Evolutionary conservation across 1,139 yeast genomes (phyloP), one percentile per base, ranked within the genome.

Genomic region (Saccharomyces hybrid): DNA sequence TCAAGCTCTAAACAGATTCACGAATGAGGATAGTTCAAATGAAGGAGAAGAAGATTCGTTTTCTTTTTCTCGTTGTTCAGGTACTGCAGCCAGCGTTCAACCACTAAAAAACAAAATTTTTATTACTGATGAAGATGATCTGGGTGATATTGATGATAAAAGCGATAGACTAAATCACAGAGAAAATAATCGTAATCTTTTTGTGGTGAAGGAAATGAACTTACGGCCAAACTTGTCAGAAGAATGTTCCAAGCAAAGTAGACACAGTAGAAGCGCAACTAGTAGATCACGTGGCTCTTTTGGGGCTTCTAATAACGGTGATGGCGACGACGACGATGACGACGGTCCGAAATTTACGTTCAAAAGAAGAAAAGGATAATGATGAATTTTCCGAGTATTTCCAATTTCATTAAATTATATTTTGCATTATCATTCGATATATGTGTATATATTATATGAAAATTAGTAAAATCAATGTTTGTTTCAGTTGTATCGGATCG

Each of bases 291-390:
- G 13, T 16, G 41, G 25, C 13, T n/a, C n/a, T n/a, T 34, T 14
- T 4, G 44, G 32, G 13, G 47, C 25, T 31, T 48, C 20, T 26
- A 41, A 48, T 27, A 48, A 53, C 51, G 61, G 56, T 44, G 64
- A 60, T 20, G 67, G 65, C 25, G 70, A 65, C 32, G 71, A 60
- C 20, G 61, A 58, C 20, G 64, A 59, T 16, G 66, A 64, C 44
- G 76, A 73, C 51, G 67, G 64, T 3, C 76, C 77, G 1, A 64
- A 63, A 13, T 75, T 75, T 56, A 71, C 64, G 55, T 73, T 74
- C 46, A 68, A 70, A 51, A 63, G 70, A 41, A 57, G 61, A 51
- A 55, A 28, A 47, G n/a, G 38, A 42, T 48, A 47, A 46, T 11
- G 38, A 34, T 48, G 46, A 49, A 32, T 20, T 27, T 23, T 46